phyloP scores from a whole-genome alignment of 176 grass and related monocot species.

The Aegilops umbellulata region DNA sequence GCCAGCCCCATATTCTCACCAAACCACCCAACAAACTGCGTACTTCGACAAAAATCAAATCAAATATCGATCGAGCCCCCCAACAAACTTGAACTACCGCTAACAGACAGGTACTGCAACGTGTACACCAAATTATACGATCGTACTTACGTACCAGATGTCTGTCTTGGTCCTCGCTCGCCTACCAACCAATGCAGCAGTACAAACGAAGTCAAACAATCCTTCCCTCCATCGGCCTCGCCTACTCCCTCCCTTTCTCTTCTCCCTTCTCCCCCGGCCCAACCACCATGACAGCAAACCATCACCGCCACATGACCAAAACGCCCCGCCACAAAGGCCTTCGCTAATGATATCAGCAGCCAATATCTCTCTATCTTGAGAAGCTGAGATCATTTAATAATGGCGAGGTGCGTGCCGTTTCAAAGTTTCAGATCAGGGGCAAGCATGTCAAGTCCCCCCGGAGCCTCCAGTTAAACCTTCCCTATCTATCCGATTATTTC shows the following conservation, averaged over 20 bases:
- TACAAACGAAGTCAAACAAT: constrained; percentile 74
- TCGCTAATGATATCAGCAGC: not conserved
- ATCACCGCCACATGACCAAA: constrained; percentile 43
- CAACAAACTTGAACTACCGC: constrained; percentile 54
- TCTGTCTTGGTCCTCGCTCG: not conserved
- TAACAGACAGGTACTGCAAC: constrained; percentile 28
- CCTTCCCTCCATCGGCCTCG: constrained; percentile 15
- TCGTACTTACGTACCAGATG: constrained; percentile 1
- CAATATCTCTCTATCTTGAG: not conserved
- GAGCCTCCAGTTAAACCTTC: constrained; percentile 64
- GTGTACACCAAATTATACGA: not conserved
- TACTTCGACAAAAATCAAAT: constrained; percentile 8
- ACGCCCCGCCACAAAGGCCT: constrained; percentile 19
- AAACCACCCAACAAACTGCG: constrained; percentile 33
- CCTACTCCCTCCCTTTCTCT: constrained; percentile 18
- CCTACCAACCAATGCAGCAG: not conserved
- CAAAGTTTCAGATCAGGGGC: constrained; percentile 40
- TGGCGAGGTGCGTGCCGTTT: not conserved
- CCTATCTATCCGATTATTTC: constrained; percentile 59
- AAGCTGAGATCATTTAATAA: not conserved
- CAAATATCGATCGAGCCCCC: not conserved
- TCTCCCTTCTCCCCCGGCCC: constrained; percentile 30
- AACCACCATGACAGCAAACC: constrained; percentile 81
- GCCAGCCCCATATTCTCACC: constrained; percentile 25
- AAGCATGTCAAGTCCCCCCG: constrained; percentile 3